Evolutionary conservation across 1,139 yeast genomes (phyloP).

Genomic region (Kluyveromyces sp.): DNA sequence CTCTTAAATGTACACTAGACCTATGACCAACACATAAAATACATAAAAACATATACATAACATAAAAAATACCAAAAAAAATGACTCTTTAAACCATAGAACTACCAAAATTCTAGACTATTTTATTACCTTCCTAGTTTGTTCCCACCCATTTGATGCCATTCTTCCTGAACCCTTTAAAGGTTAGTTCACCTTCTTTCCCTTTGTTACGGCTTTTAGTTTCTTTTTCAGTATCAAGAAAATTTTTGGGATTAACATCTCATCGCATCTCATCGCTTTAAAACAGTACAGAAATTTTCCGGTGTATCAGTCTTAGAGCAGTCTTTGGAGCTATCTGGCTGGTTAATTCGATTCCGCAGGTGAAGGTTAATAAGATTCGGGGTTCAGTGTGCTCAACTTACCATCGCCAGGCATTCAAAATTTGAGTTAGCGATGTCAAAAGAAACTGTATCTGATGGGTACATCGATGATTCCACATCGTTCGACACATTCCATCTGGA

Average conservation of each 20-base stretch:
- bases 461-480: constrained; percentile 62
- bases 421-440: neutral
- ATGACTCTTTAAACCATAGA: constrained; percentile 4
- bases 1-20: neutral
- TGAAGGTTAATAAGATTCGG: too few species aligned
- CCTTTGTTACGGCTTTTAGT: constrained; percentile 1
- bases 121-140: too few species aligned
- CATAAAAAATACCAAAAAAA: neutral
- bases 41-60: neutral
- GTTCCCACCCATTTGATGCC: too few species aligned
- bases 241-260: constrained; percentile 21
- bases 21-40: neutral
- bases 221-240: constrained; percentile 7
- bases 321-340: neutral
- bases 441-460: constrained; percentile 47
- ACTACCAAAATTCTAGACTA: neutral
- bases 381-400: neutral
- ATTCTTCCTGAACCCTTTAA: too few species aligned
- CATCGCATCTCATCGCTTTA: constrained; percentile 12
- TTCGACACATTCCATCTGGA: constrained; percentile 72
- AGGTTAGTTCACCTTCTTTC: constrained; percentile 2
- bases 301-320: too few species aligned
- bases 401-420: constrained; percentile 4
- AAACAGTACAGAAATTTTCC: neutral
- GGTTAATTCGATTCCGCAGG: neutral